Evolutionary conservation across 179 eudicot species (phyloP).

Genomic region (Beta macrorhiza): DNA sequence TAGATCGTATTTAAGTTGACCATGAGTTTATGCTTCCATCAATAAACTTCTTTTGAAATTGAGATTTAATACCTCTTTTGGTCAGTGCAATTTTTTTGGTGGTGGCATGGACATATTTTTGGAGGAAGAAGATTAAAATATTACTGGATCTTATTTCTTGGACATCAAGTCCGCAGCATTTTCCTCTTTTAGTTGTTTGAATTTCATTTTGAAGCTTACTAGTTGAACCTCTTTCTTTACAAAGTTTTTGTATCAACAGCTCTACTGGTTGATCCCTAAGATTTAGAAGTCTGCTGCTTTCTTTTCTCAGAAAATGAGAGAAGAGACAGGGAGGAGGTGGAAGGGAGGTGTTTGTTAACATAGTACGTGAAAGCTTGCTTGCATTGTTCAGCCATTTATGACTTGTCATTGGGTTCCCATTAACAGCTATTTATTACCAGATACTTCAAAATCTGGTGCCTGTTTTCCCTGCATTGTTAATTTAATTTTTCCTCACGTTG

Average conservation of each 20-base stretch:
- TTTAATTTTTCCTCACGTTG: background rate
- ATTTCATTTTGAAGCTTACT: background rate
- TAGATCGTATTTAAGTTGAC: background rate
- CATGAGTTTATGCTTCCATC: background rate
- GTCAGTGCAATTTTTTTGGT: background rate
- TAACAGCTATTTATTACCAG: background rate
- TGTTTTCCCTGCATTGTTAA: constrained; percentile 3
- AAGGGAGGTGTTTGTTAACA: background rate
- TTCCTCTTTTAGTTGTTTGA: background rate
- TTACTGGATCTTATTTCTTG: background rate
- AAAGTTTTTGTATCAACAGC: background rate
- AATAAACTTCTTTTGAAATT: background rate
- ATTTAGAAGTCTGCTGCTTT: background rate
- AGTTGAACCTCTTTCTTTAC: background rate
- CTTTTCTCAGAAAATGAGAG: background rate
- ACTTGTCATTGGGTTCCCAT: background rate
- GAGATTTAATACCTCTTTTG: background rate
- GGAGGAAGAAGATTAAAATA: background rate
- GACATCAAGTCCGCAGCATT: background rate
- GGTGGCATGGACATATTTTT: background rate
- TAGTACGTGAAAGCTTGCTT: background rate
- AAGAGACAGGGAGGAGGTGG: background rate
- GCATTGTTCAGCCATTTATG: background rate
- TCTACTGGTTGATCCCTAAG: background rate
- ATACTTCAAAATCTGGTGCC: background rate